A percentile compares a stretch with the other conserved stretches of the same genome.
phyloP scores from a whole-genome alignment of 305 asterid species.

The Fraxinus sp. region DNA sequence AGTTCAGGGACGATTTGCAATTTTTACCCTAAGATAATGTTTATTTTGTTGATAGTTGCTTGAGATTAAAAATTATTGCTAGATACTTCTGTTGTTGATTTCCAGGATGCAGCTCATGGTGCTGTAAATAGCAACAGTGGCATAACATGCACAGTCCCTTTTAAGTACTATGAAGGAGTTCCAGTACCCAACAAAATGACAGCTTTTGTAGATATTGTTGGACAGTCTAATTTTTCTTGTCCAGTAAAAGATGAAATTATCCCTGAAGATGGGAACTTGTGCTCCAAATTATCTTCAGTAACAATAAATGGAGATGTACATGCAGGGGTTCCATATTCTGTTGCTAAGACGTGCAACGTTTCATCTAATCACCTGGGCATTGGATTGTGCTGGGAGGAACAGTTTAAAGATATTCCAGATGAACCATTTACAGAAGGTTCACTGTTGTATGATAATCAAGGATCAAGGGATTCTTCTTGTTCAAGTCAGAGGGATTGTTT shows the following conservation, averaged over 20 bases:
- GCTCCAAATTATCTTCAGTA: conserved; percentile 53
- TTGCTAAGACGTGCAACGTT: conserved; percentile 32
- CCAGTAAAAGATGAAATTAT: conserved; percentile 51
- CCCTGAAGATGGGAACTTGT: conserved; percentile 49
- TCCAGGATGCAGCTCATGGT: conserved; percentile 48
- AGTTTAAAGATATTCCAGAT: conserved; percentile 36
- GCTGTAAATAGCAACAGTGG: conserved; percentile 39
- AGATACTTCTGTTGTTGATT: conserved; percentile 14
- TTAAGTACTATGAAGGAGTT: conserved; percentile 46
- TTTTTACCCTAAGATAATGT: background rate
- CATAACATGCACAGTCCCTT: conserved; percentile 29
- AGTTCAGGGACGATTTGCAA: background rate
- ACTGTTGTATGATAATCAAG: conserved; percentile 36
- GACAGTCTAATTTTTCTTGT: conserved; percentile 53
- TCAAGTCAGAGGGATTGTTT: conserved; percentile 37
- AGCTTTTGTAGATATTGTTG: conserved; percentile 83
- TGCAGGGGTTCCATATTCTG: conserved; percentile 37
- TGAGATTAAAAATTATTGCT: conserved; percentile 2
- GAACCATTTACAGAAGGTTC: conserved; percentile 45
- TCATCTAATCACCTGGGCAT: conserved; percentile 39
- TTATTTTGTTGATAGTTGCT: background rate
- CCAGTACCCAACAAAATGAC: conserved; percentile 54
- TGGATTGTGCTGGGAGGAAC: conserved; percentile 32
- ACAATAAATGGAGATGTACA: conserved; percentile 41
- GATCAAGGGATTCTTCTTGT: conserved; percentile 40